Evolutionary conservation across 2,329 filamentous ascomycete species (phyloP).

Genomic region (Aspergillus ruber): DNA sequence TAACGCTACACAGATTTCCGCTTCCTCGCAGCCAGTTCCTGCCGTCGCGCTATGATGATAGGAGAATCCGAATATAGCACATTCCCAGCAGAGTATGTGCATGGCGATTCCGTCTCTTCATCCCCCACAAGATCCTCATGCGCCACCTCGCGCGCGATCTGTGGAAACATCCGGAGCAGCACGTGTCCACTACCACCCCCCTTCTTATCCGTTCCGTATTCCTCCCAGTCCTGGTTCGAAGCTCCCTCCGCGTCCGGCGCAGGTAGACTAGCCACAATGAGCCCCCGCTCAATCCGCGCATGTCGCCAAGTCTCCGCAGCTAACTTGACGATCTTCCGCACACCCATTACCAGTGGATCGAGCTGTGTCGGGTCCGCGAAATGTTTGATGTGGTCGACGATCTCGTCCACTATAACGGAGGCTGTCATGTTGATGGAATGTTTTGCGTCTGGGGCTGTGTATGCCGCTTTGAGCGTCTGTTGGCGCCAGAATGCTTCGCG

Average conservation of each 20-base stretch:
- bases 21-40: slow-evolving; percentile 25
- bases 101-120: slow-evolving; percentile 36
- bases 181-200: slow-evolving; percentile 29
- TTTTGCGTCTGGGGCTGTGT: slow-evolving; percentile 51
- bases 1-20: too few relatives aligned
- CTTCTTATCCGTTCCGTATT: slow-evolving; percentile 24
- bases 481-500: slow-evolving; percentile 55
- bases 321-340: slow-evolving; percentile 52
- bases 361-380: slow-evolving; percentile 48
- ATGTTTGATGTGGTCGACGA: slow-evolving; percentile 48
- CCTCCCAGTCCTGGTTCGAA: slow-evolving; percentile 31
- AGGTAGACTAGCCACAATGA: slow-evolving; percentile 49
- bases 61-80: slow-evolving; percentile 47
- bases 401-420: slow-evolving; percentile 51
- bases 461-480: slow-evolving; percentile 52
- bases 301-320: slow-evolving; percentile 55
- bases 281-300: slow-evolving; percentile 51
- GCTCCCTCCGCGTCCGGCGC: slow-evolving; percentile 29
- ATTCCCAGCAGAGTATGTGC: slow-evolving; percentile 45
- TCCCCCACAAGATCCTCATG: slow-evolving; percentile 44
- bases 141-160: slow-evolving; percentile 47
- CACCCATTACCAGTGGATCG: slow-evolving; percentile 45
- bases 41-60: slow-evolving; percentile 32
- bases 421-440: slow-evolving; percentile 51
- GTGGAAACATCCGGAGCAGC: slow-evolving; percentile 47